Percentiles rank a stretch among this genome's conserved stretches.
Evolutionary conservation across 1,139 yeast species (phyloP).

Genomic region (Sugiyamaella japonica): DNA sequence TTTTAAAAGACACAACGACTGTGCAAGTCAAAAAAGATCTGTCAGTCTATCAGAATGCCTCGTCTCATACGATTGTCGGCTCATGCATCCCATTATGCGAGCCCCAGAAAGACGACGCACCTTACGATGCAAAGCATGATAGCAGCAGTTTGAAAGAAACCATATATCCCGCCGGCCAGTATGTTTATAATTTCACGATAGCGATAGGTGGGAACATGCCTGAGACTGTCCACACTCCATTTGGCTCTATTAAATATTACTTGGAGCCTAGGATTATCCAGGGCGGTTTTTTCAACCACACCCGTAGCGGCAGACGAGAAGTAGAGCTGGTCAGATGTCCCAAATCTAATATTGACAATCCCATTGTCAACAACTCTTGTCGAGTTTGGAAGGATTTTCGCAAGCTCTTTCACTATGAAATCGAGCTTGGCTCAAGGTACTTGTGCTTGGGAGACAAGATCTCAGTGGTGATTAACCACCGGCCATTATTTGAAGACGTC

Average conservation of each 20-base stretch:
- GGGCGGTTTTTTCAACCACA: slow-evolving; percentile 38
- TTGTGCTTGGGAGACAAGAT: slow-evolving; percentile 5
- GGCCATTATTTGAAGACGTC: not conserved
- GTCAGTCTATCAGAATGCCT: slow-evolving; percentile 1
- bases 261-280: slow-evolving; percentile 38
- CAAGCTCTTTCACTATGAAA: slow-evolving; percentile 4
- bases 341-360: slow-evolving; percentile 73
- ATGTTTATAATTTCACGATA: slow-evolving; percentile 72
- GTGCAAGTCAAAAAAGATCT: not conserved
- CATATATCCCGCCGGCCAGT: slow-evolving; percentile 67
- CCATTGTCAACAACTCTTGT: slow-evolving; percentile 53
- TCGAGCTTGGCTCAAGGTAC: slow-evolving; percentile 6
- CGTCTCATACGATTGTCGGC: slow-evolving; percentile 1
- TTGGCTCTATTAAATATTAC: slow-evolving; percentile 37
- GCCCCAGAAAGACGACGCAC: slow-evolving; percentile 20
- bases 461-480: not conserved
- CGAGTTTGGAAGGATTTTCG: slow-evolving; percentile 3
- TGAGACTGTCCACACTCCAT: slow-evolving; percentile 61
- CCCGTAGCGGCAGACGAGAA: slow-evolving; percentile 36
- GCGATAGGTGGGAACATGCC: slow-evolving; percentile 70
- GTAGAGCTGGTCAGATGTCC: slow-evolving; percentile 66
- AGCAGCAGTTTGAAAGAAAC: slow-evolving; percentile 31
- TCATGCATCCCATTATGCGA: slow-evolving; percentile 18
- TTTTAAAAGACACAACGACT: slow-evolving; percentile 22
- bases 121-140: slow-evolving; percentile 17